These are phyloP conservation scores for Leccinum variabile DNA, from an alignment of 1,284 basidiomycete species.

Conservation along the genomic window DNA sequence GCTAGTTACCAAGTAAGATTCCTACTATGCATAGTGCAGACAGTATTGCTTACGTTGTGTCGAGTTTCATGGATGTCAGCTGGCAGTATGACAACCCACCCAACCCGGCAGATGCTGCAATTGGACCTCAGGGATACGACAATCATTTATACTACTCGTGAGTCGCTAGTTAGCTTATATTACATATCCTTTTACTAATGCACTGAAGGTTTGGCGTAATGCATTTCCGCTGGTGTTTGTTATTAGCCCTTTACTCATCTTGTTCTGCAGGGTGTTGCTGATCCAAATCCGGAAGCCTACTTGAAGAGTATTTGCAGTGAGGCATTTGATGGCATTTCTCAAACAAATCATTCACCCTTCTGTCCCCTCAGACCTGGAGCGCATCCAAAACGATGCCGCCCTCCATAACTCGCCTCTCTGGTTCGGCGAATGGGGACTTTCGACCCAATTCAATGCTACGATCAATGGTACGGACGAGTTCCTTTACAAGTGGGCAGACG, in stretches of 20 bases:
- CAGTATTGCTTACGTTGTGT: slow-evolving; percentile 5
- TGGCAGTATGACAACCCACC: slow-evolving; percentile 70
- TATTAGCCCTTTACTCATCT: slow-evolving; percentile 7
- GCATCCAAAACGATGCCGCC: slow-evolving; percentile 37
- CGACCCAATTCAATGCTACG: slow-evolving; percentile 63
- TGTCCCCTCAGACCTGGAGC: slow-evolving; percentile 23
- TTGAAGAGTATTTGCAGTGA: slow-evolving; percentile 67
- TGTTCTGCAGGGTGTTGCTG: slow-evolving; percentile 60
- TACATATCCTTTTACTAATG: slow-evolving; percentile 9
- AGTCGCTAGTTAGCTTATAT: slow-evolving; percentile 22
- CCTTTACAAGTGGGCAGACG: slow-evolving; percentile 72
- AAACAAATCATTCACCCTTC: neutral
- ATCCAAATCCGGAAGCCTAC: slow-evolving; percentile 62
- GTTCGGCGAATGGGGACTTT: slow-evolving; percentile 67
- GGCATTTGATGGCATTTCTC: slow-evolving; percentile 20
- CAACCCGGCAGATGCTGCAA: slow-evolving; percentile 66
- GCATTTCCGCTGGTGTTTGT: slow-evolving; percentile 37
- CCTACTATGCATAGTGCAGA: neutral
- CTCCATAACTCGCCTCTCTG: slow-evolving; percentile 42
- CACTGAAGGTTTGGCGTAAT: slow-evolving; percentile 56
- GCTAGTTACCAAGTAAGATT: slow-evolving; percentile 46
- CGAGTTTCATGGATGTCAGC: slow-evolving; percentile 73
- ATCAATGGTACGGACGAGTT: slow-evolving; percentile 57
- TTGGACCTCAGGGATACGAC: slow-evolving; percentile 73
- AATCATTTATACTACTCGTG: slow-evolving; percentile 77